phyloP scores from a whole-genome alignment of 2,329 filamentous ascomycete genomes.

The Fusarium nygamai region DNA sequence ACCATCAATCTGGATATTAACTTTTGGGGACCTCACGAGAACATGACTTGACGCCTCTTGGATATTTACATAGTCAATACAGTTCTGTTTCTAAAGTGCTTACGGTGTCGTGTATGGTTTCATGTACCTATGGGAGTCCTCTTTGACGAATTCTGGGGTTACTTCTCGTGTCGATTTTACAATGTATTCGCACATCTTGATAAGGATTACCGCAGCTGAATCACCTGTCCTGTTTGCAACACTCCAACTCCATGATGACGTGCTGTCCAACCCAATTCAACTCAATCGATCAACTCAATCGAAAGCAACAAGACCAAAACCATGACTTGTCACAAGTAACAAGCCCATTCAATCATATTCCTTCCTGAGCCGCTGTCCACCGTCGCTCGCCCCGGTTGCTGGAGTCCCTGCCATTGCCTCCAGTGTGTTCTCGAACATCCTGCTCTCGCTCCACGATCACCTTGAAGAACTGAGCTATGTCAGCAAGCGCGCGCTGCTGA shows the following conservation, averaged over 20 bases:
- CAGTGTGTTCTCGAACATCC: slow-evolving; percentile 40
- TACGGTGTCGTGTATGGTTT: background rate
- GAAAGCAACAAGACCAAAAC: background rate
- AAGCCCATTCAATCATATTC: background rate
- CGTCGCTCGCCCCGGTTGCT: slow-evolving; percentile 4
- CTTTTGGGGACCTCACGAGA: slow-evolving; percentile 18
- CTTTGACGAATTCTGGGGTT: background rate
- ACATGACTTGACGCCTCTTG: slow-evolving; percentile 19
- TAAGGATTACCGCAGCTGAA: background rate
- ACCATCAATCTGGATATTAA: background rate
- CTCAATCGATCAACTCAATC: background rate
- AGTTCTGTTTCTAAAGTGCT: background rate
- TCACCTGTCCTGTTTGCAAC: background rate
- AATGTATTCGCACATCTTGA: background rate
- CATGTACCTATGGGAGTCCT: background rate
- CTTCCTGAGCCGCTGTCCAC: slow-evolving; percentile 9
- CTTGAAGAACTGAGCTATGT: slow-evolving; percentile 65
- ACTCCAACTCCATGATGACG: background rate
- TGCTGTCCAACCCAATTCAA: background rate
- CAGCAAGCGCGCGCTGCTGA: slow-evolving; percentile 58
- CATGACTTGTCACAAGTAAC: background rate
- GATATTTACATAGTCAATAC: background rate
- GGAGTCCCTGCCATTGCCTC: slow-evolving; percentile 11
- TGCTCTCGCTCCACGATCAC: slow-evolving; percentile 60
- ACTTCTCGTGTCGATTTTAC: background rate